phyloP scores from a whole-genome alignment of 2,329 filamentous ascomycete species.

The Aureobasidium melanogenum region DNA sequence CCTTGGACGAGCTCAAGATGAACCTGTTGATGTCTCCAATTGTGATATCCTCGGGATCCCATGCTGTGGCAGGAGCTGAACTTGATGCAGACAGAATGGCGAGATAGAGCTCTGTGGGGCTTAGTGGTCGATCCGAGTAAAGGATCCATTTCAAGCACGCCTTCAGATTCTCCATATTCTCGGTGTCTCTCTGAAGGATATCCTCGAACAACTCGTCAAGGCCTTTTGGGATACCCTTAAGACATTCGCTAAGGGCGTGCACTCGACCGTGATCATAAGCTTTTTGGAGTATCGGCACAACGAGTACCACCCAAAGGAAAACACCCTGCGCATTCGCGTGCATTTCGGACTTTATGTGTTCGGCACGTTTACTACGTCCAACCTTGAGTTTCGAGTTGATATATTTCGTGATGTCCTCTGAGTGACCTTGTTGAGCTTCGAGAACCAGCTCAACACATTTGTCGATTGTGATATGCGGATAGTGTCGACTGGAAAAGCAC shows the following conservation, averaged over 20 bases:
- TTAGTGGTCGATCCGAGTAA: neutral
- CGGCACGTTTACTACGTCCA: neutral
- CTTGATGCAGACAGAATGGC: neutral
- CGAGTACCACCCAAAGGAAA: neutral
- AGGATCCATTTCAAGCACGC: neutral
- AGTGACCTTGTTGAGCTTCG: slow-evolving; percentile 30
- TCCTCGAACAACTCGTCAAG: neutral
- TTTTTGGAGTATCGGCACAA: neutral
- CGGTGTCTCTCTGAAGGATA: neutral
- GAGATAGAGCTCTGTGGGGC: neutral
- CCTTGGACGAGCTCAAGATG: slow-evolving; percentile 40
- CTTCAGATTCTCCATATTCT: neutral
- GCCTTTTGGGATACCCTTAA: neutral
- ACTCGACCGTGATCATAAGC: neutral
- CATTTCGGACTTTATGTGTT: neutral
- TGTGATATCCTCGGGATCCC: neutral
- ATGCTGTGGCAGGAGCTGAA: neutral
- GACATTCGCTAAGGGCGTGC: neutral
- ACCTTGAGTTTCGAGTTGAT: neutral
- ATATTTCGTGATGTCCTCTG: slow-evolving; percentile 20
- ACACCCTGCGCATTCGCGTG: neutral
- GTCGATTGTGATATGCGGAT: slow-evolving; percentile 33
- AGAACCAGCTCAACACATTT: slow-evolving; percentile 25
- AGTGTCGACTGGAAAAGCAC: slow-evolving; percentile 42
- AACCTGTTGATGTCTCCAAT: slow-evolving; percentile 22